Conservation (phyloP, 1,139 yeast genomes). For the Suhomyces anneliseae region DNA sequence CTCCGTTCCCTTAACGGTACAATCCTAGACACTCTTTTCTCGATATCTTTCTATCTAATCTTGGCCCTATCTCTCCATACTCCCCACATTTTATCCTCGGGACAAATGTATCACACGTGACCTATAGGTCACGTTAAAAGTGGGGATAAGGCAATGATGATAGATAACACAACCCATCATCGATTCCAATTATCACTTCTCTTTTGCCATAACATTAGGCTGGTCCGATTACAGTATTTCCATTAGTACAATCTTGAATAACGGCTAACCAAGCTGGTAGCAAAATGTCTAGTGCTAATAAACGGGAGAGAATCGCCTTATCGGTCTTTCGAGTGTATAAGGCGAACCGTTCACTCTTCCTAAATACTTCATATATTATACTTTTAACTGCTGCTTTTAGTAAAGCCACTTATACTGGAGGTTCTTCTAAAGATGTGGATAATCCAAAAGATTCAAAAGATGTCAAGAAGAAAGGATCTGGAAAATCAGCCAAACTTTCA, state of each 20-base stretch:
- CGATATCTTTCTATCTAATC: too few relatives aligned
- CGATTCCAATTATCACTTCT: too few relatives aligned
- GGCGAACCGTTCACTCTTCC: conserved; percentile 47
- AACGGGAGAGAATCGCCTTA: conserved; percentile 4
- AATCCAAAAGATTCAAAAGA: conserved; percentile 9
- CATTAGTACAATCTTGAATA: too few relatives aligned
- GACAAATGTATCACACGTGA: not conserved
- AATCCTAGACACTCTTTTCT: too few relatives aligned
- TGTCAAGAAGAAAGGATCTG: conserved; percentile 10
- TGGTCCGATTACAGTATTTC: too few relatives aligned
- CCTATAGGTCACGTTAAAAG: not conserved
- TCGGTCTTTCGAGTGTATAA: conserved; percentile 40
- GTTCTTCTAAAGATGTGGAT: conserved; percentile 7
- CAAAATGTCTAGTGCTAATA: not conserved
- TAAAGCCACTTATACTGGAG: conserved; percentile 40
- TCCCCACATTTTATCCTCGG: not conserved
- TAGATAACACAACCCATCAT: too few relatives aligned
- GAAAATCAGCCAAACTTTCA: conserved; percentile 31
- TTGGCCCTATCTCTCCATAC: not conserved
- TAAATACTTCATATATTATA: conserved; percentile 50
- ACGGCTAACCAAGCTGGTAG: not conserved
- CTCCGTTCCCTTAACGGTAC: too few relatives aligned
- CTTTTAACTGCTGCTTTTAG: conserved; percentile 48
- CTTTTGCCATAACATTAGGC: too few relatives aligned
- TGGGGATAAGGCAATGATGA: not conserved